Base-by-base conservation (phyloP, 192 early-diverging fungal genomes). In the Geranomyces variabilis region DNA sequence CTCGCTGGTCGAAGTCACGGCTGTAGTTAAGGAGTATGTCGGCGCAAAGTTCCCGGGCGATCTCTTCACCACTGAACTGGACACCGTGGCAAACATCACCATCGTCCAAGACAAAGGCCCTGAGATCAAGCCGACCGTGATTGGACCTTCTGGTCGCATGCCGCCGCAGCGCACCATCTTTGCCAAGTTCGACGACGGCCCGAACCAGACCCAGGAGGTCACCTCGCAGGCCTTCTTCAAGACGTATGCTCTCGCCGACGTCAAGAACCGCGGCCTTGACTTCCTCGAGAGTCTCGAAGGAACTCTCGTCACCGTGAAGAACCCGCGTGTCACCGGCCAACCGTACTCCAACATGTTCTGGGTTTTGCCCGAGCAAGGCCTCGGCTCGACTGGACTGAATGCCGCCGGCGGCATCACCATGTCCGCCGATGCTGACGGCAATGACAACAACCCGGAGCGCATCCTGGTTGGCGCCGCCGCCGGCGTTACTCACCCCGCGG, bases 381-480 rank as follows among this genome's bases (percentile, higher is more conserved):
- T 59, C 55, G 68, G 68, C 17, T 53, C 57, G 14, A 59, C 68
- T 26, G 57, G 68, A 3, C 33, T 22, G 19, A 69, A 69, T 36
- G 68, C 68, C 34, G 68, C 68, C 44, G 68, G 68, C 6, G 57
- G 68, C n/a, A 45, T 69, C 68, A 59, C 68, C 53, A 69, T 69
- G 68, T 53, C 29, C 13, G 33, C 29, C 10, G 15, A 12, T 6
- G 29, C 68, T 9, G 36, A 69, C 14, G 68, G 68, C 30, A 69
- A n/a, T 26, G 68, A 69, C 68, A 69, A 69, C 57, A 69, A 69
- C 68, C 68, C 68, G 2, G 68, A 69, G 57, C 29, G 57, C 22
- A 45, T 69, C 68, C 30, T 69, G 8, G 58, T 69, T 31, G 53
- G 56, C 24, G 31, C 30, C 19, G n/a, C 68, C 14, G 15, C 30